Evolutionary conservation across 164 flowering plant species (phyloP), one percentile per base, ranked within the genome.

Genomic region (Houttuynia cordata): DNA sequence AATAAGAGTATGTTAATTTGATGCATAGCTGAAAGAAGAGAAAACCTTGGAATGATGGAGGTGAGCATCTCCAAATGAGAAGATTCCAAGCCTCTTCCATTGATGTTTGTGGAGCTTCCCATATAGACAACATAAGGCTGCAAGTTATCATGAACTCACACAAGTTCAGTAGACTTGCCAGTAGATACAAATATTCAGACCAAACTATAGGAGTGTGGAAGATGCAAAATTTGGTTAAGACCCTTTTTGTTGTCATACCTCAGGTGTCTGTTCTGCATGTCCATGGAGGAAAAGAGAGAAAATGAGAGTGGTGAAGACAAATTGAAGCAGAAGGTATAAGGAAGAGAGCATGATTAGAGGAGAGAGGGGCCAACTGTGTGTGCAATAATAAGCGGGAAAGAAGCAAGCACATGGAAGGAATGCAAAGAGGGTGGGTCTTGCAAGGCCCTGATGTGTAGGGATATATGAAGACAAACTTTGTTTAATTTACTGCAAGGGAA

Each of bases 61-160:
- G 87, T 77, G 40, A 86, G 51, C 21, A 86, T 61, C 39, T 78
- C 71, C 71, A 84, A 54, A 62, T 84, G 83, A 59, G 64, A 69
- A 40, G 59, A 65, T 59, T 76, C 71, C 21, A 24, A 51, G 53
- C 76, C 76, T 51, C 22, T 74, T 57, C 56, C 70, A 57, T 62
- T 60, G 9, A 37, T 65, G 24, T 66, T 56, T 13, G 66, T 60
- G 56, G 83, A 69, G 64, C 84, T 81, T 59, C 94, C 96, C 96
- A 89, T 85, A 49, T 89, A 89, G 4, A 86, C 86, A 62, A 89
- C 75, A 74, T 89, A 81, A 62, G 72, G 66, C 94, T 89, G 78
- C 47, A 55, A 49, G 22, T 13, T 50, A 47, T 22, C 8, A 41
- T 1, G 37, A 34, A 34, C 39, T 24, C 1, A 14, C 10, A 24